Evolutionary conservation across 495 filamentous ascomycete genomes (phyloP), one percentile per base, ranked within the genome.

Genomic region (Hypoxylon subgilvum): DNA sequence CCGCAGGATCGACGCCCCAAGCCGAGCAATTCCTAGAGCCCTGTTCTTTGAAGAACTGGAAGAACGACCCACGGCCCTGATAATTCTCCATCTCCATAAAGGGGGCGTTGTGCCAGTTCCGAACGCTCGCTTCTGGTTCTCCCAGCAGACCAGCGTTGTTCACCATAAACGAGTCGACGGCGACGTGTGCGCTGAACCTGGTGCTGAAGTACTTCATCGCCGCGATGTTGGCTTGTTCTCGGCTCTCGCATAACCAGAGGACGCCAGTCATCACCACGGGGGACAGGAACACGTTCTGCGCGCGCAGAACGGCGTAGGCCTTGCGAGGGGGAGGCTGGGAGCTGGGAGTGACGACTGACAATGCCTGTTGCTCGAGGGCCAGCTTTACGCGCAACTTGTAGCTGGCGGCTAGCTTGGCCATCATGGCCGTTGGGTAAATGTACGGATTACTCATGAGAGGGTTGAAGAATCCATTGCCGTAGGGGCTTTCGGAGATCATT

Each of bases 1-100:
- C 52, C 9, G 1, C 2, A 6, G 9, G 1, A 13, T 41, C 27
- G 9, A 56, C 22, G n/a, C 44, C 36, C 52, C 52, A 56, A 34
- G 52, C 32, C 7, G 42, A 55, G 18, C 25, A 53, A n/a, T 40
- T 21, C 38, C 9, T 28, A 4, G n/a, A 13, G 22, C 21, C 21
- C 10, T 25, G 5, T 13, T 8, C 16, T 8, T 40, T 12, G 17
- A 4, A 25, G 40, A 36, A 44, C 0, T 0, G 8, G 30, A 14
- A 21, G 22, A 45, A 54, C 4, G 31, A 38, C 2, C 23, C 18
- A 10, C 5, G 3, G 9, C 8, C n/a, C 1, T 13, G 0, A 14
- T 36, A 36, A 21, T 31, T 6, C 9, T 22, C 22, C 1, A 21
- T n/a, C 23, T 40, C 25, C n/a, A 10, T 4, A 10, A 56, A 56